Evolutionary conservation across 2,329 filamentous ascomycete genomes (phyloP).

Genomic region (Podosphaera aphanis): DNA sequence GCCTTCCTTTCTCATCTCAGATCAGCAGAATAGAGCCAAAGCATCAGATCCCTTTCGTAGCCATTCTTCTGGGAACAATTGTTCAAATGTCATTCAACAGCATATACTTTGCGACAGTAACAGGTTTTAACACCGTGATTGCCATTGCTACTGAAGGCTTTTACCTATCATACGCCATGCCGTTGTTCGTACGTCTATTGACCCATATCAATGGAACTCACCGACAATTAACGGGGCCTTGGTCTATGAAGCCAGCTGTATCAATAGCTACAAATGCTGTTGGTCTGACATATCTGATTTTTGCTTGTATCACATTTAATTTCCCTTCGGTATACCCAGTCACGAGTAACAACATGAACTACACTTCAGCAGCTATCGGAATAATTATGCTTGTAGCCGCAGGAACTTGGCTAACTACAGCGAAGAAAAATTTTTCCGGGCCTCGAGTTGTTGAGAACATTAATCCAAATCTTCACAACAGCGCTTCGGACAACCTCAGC

Average conservation of each 20-base stretch:
- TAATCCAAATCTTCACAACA: too few species aligned
- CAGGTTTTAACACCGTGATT: constrained; percentile 31
- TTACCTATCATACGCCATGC: constrained; percentile 34
- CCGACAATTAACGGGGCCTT: constrained; percentile 17
- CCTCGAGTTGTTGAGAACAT: constrained; percentile 12
- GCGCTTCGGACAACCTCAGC: too few species aligned
- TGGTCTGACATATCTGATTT: constrained; percentile 27
- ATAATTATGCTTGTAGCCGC: constrained; percentile 26
- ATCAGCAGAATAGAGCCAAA: constrained; percentile 23
- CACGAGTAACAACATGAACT: constrained; percentile 32
- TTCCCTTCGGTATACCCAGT: constrained; percentile 28
- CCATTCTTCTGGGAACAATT: constrained; percentile 22
- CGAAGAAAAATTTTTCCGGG: constrained; percentile 25
- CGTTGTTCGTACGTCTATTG: constrained; percentile 26
- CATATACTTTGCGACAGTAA: constrained; percentile 30
- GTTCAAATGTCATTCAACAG: constrained; percentile 29
- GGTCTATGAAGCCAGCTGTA: constrained; percentile 20
- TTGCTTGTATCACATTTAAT: constrained; percentile 31
- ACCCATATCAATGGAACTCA: constrained; percentile 21
- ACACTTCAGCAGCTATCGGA: constrained; percentile 30
- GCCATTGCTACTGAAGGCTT: constrained; percentile 33
- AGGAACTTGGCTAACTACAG: constrained; percentile 28
- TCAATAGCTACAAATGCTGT: constrained; percentile 21
- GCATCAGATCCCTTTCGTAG: constrained; percentile 24
- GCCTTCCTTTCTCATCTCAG: constrained; percentile 19